These are phyloP conservation scores for Fusarium armeniacum DNA, from an alignment of 2,329 filamentous ascomycete species.

Conservation along the genomic window DNA sequence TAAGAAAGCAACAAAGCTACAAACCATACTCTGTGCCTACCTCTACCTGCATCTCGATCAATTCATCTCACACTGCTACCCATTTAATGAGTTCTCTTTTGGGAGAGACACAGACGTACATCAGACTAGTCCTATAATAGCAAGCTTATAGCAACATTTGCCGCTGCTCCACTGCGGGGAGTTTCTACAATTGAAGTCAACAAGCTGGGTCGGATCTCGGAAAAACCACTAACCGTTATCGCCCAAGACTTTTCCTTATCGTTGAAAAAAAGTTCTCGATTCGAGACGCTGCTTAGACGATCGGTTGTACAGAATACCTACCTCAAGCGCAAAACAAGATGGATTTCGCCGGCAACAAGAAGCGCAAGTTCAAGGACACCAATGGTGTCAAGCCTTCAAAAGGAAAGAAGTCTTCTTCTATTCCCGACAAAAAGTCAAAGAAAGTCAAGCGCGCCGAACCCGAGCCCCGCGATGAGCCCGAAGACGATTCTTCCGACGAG, in stretches of 20 bases:
- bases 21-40: neutral
- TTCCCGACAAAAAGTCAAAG: conserved; percentile 57
- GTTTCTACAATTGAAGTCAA: conserved; percentile 7
- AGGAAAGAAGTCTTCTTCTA: conserved; percentile 44
- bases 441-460: conserved; percentile 58
- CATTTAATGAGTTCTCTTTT: conserved; percentile 3
- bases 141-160: conserved; percentile 38
- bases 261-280: conserved; percentile 50
- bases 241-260: conserved; percentile 45
- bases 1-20: neutral
- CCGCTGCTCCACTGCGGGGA: conserved; percentile 45
- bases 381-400: conserved; percentile 51
- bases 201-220: conserved; percentile 5
- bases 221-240: conserved; percentile 45
- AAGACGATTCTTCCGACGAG: conserved; percentile 48
- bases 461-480: conserved; percentile 48
- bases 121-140: conserved; percentile 35
- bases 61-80: conserved; percentile 18
- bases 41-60: conserved; percentile 10
- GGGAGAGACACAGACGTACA: neutral
- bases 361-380: conserved; percentile 59
- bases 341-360: conserved; percentile 58
- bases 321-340: conserved; percentile 48
- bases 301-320: conserved; percentile 27
- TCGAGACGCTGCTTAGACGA: conserved; percentile 28